Conservation (phyloP, 345 rosid genomes). For the Camelina neglecta region DNA sequence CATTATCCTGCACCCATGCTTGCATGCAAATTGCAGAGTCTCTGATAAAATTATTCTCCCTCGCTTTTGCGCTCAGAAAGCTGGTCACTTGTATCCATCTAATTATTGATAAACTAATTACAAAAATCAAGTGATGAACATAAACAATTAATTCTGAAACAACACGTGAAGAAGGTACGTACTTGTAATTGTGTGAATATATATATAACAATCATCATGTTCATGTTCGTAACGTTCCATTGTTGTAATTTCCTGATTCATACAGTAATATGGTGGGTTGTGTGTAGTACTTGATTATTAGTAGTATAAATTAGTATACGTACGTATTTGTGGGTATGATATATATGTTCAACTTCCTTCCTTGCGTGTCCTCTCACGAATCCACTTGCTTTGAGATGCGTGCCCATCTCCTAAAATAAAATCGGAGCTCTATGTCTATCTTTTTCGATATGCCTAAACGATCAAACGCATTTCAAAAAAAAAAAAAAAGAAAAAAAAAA, state of each 20-base stretch:
- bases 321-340: not conserved
- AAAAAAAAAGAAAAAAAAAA: too few relatives aligned
- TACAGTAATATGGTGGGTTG: not conserved
- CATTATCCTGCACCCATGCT: conserved; percentile 28
- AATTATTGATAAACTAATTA: not conserved
- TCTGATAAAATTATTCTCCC: conserved; percentile 21
- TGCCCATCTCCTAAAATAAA: conserved; percentile 40
- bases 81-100: not conserved
- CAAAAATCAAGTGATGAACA: conserved; percentile 12
- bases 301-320: not conserved
- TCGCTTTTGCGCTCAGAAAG: conserved; percentile 20
- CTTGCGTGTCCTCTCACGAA: conserved; percentile 32
- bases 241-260: not conserved
- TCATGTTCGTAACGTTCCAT: conserved; percentile 5
- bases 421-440: conserved; percentile 12
- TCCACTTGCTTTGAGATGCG: conserved; percentile 39
- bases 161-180: conserved; percentile 13
- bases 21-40: conserved; percentile 36
- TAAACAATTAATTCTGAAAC: conserved; percentile 3
- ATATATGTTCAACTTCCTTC: not conserved
- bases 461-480: conserved; percentile 1
- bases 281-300: not conserved
- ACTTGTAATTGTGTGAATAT: not conserved
- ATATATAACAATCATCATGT: conserved; percentile 9
- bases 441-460: conserved; percentile 23